Base-by-base conservation (phyloP, 2,329 filamentous ascomycete species). In the Fusarium ramigenum region DNA sequence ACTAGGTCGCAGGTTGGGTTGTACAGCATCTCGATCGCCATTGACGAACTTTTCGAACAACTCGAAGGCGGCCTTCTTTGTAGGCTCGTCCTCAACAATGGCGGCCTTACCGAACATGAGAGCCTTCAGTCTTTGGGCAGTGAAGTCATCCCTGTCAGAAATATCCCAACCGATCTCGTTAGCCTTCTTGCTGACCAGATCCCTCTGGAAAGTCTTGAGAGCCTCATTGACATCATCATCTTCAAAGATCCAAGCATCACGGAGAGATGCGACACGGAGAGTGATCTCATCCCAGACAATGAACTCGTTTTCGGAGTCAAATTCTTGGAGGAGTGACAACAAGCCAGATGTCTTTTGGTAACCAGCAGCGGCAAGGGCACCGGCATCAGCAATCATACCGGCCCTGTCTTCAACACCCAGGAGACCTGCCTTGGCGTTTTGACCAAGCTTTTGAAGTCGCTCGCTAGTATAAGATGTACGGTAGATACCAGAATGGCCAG, bases 211-310 rank as follows among this genome's bases (percentile, higher is more conserved):
- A 19, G 90, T 87, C 84, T 95, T 93, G 47, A 98, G 87, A 9
- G 93, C 93, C 71, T 95, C 90, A 75, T 90, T 92, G 56, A 91
- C 84, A 43, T 90, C 86, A 69, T 92, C 83, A 66, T 97, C 93
- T 82, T 98, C 94, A 49, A 83, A 83, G 74, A 96, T 86, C 95
- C 95, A 98, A 12, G 96, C 93, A 60, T 89, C 89, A 75, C 95
- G 93, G 40, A 98, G 88, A n/a, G 91, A 88, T 30, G 89, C 90
- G 66, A 98, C 88, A 52, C 95, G 92, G 50, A 92, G 89, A 56
- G 95, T 89, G 66, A 98, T 93, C 82, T 98, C 95, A 75, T 94
- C 95, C 96, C 96, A 98, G 7, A 98, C 96, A 43, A 98, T 93
- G 75, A 95, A 98, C 78, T 97, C 93, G 2, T 91, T 87, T 84